Conservation (phyloP, 768 basidiomycete genomes). For the Leccinum uliginosum region DNA sequence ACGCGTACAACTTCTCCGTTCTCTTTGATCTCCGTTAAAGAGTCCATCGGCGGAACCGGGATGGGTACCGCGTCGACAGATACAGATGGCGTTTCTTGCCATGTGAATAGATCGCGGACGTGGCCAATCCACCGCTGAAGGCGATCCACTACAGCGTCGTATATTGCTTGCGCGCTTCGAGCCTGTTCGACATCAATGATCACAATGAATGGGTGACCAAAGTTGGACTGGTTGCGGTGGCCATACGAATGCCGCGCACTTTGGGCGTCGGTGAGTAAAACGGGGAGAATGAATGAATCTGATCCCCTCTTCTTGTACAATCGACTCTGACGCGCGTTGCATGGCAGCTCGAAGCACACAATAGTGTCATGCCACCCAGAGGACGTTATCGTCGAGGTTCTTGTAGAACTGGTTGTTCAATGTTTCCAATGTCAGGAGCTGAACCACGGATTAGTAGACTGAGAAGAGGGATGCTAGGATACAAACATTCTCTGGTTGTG, state of each 20-base stretch:
- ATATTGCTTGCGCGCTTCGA: constrained; percentile 50
- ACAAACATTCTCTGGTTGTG: constrained; percentile 69
- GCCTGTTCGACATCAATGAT: constrained; percentile 59
- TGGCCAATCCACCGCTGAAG: constrained; percentile 68
- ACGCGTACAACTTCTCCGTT: constrained; percentile 66
- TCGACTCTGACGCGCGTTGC: constrained; percentile 62
- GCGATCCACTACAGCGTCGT: constrained; percentile 62
- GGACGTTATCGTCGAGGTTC: constrained; percentile 68
- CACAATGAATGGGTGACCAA: constrained; percentile 72
- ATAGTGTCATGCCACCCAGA: constrained; percentile 77
- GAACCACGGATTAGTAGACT: constrained; percentile 9
- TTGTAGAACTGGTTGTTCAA: constrained; percentile 83
- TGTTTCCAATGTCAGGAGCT: constrained; percentile 85
- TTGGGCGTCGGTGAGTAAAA: constrained; percentile 57
- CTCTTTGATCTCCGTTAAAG: constrained; percentile 65
- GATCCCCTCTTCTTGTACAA: constrained; percentile 51
- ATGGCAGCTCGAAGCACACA: constrained; percentile 81
- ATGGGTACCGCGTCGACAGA: constrained; percentile 39
- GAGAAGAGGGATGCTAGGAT: neutral
- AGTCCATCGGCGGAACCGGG: constrained; percentile 44
- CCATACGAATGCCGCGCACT: constrained; percentile 29
- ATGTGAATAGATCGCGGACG: constrained; percentile 59
- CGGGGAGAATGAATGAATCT: constrained; percentile 76
- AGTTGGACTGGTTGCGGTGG: constrained; percentile 35
- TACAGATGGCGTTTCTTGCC: constrained; percentile 46